Conservation (phyloP, 345 rosid genomes). For the Hirschfeldia incana region DNA sequence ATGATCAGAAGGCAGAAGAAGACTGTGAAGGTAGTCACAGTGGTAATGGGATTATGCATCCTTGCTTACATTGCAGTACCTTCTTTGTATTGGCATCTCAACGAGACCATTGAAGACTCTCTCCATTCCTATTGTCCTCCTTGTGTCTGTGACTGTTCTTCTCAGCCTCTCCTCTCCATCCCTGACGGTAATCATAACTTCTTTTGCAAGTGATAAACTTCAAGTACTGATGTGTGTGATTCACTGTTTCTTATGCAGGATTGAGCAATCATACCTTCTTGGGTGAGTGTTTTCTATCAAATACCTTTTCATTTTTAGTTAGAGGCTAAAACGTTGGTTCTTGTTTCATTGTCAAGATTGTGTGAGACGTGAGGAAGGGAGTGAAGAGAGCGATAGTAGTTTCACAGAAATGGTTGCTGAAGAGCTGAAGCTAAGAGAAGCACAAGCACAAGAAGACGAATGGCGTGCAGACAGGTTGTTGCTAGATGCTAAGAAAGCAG, state of each 20-base stretch:
- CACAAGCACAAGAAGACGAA: conserved; percentile 50
- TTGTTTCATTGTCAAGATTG: conserved; percentile 47
- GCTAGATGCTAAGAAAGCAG: conserved; percentile 64
- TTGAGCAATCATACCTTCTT: conserved; percentile 51
- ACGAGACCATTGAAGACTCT: conserved; percentile 42
- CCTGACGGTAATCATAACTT: conserved; percentile 42
- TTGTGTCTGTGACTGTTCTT: conserved; percentile 66
- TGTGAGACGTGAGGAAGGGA: conserved; percentile 47
- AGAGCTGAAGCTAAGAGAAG: conserved; percentile 59
- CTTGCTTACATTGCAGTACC: conserved; percentile 52
- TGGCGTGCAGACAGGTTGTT: conserved; percentile 49
- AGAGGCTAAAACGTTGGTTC: not conserved
- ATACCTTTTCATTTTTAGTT: not conserved
- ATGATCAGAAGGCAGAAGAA: conserved; percentile 48
- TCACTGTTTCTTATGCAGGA: conserved; percentile 41
- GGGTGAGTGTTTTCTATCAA: conserved; percentile 41
- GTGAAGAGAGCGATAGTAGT: conserved; percentile 51
- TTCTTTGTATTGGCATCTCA: conserved; percentile 59
- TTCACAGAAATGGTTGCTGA: conserved; percentile 48
- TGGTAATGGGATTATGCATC: conserved; percentile 48
- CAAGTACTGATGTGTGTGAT: not conserved
- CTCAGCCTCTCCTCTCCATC: conserved; percentile 53
- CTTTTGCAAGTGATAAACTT: not conserved
- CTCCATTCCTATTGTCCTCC: conserved; percentile 45
- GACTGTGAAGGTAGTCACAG: conserved; percentile 42